Conservation (phyloP, 352 stramenopile species). For the Thalassiosira hispida region DNA sequence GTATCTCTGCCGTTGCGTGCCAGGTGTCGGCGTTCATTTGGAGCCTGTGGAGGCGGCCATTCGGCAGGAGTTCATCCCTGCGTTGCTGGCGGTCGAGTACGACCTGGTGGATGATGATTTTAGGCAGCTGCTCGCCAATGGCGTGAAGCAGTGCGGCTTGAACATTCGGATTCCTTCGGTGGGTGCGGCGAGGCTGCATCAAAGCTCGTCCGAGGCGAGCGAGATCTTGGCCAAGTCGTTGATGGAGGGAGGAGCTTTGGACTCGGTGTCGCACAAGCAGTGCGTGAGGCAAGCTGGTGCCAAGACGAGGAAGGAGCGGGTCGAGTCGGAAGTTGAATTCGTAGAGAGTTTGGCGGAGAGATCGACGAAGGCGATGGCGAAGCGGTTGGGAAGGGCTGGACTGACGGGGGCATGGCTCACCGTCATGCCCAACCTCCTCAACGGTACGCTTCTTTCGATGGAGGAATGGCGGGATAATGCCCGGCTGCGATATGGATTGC, state of each 20-base stretch:
- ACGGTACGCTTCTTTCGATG: constrained; percentile 20
- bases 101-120: not conserved
- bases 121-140: not conserved
- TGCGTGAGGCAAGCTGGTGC: not conserved
- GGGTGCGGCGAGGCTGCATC: not conserved
- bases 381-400: not conserved
- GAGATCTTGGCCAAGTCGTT: not conserved
- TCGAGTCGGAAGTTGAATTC: not conserved
- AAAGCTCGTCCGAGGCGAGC: not conserved
- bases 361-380: not conserved
- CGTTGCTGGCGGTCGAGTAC: not conserved
- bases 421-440: constrained; percentile 77
- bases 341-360: not conserved
- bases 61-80: not conserved
- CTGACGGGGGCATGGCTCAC: not conserved
- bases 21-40: not conserved
- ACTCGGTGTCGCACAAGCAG: not conserved
- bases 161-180: not conserved
- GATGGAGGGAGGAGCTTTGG: not conserved
- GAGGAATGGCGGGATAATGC: constrained; percentile 39
- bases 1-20: constrained; percentile 17
- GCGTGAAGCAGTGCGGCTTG: constrained; percentile 1
- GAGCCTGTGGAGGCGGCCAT: constrained; percentile 25
- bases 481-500: constrained; percentile 18
- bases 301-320: not conserved